A percentile compares a stretch with the other conserved stretches of the same genome.
Conservation (phyloP, 495 filamentous ascomycete species). For the Penicillium silybi region DNA sequence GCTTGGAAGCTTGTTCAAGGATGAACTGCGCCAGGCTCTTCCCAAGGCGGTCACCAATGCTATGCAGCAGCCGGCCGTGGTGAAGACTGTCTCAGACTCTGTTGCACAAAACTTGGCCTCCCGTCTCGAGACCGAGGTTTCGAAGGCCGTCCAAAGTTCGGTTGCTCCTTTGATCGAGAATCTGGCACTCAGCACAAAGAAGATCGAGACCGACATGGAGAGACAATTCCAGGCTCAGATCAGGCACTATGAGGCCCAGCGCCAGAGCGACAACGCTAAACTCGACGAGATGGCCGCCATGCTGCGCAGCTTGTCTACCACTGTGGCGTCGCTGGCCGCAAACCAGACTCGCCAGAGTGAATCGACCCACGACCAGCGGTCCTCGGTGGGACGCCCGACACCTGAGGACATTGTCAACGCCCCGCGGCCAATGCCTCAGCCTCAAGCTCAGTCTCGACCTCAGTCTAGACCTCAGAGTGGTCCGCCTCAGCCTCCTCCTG, state of each 20-base stretch:
- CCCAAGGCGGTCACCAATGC: conserved; percentile 55
- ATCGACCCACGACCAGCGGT: conserved; percentile 38
- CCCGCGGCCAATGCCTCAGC: not conserved
- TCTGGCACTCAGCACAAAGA: conserved; percentile 56
- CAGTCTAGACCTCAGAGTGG: not conserved
- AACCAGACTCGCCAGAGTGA: conserved; percentile 55
- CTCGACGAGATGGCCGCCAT: conserved; percentile 77
- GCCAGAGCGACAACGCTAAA: conserved; percentile 66
- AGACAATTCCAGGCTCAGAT: conserved; percentile 59
- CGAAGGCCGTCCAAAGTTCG: conserved; percentile 53
- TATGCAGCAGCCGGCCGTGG: conserved; percentile 64
- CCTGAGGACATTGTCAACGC: not conserved
- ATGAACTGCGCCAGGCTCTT: conserved; percentile 52
- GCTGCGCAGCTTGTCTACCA: conserved; percentile 67
- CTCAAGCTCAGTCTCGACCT: not conserved
- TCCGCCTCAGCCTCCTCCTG: not conserved
- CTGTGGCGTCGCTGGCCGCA: conserved; percentile 65
- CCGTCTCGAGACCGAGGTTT: conserved; percentile 65
- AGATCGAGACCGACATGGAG: conserved; percentile 62
- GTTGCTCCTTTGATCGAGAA: conserved; percentile 64
- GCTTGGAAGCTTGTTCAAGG: conserved; percentile 44
- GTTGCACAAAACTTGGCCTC: conserved; percentile 60
- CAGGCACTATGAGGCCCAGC: conserved; percentile 63
- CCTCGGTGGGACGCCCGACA: conserved; percentile 2
- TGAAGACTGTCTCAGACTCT: conserved; percentile 67